Percentiles rank a stretch among this genome's conserved stretches.
phyloP scores from a whole-genome alignment of 495 filamentous ascomycete species.

The Penicillium subrubescens region DNA sequence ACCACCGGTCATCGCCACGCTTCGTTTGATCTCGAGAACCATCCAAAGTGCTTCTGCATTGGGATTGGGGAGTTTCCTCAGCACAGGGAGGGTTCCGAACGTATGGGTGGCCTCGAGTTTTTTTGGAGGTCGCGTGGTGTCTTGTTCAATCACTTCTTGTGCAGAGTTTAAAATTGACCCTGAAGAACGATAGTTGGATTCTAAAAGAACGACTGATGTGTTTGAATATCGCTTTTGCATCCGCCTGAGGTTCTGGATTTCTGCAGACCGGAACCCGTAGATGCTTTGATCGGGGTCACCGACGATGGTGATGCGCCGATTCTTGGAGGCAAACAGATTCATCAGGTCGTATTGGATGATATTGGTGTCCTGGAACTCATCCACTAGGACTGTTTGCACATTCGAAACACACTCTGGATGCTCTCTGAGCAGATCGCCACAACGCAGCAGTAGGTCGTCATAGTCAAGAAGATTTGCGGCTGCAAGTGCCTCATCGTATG shows the following conservation, averaged over 20 bases:
- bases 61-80: conserved; percentile 75
- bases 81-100: conserved; percentile 78
- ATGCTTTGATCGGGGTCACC: conserved; percentile 99
- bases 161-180: conserved; percentile 84
- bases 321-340: conserved; percentile 76
- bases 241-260: conserved; percentile 83
- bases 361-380: conserved; percentile 99
- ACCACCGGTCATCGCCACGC: conserved; percentile 67
- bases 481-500: conserved; percentile 76
- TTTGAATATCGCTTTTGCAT: conserved; percentile 77
- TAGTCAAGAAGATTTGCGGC: conserved; percentile 89
- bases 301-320: conserved; percentile 83
- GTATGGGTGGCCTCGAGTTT: conserved; percentile 77
- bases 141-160: conserved; percentile 88
- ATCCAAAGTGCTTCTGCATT: conserved; percentile 85
- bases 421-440: conserved; percentile 74
- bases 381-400: conserved; percentile 89
- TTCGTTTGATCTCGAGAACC: conserved; percentile 78
- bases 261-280: conserved; percentile 96
- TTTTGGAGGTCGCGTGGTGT: conserved; percentile 76
- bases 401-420: conserved; percentile 88
- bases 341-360: conserved; percentile 93
- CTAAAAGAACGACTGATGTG: conserved; percentile 80
- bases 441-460: conserved; percentile 87
- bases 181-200: conserved; percentile 95